Evolutionary conservation across 179 eudicot species (phyloP).

Genomic region (Camellia oleifera): DNA sequence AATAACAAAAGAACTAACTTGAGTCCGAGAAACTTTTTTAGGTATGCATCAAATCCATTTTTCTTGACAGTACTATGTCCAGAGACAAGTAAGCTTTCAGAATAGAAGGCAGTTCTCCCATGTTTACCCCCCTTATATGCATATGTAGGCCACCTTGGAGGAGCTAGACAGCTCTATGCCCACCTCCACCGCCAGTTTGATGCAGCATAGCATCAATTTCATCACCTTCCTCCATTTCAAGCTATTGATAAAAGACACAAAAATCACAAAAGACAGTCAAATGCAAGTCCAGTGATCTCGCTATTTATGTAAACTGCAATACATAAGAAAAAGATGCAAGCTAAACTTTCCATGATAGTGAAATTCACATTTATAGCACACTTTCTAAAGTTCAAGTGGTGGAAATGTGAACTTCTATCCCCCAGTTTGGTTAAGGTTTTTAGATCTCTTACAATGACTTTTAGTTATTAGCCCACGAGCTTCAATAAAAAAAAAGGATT

Average conservation of each 20-base stretch:
- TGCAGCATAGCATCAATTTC: slow-evolving; percentile 28
- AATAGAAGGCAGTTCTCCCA: background rate
- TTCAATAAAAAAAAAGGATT: background rate
- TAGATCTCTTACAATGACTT: background rate
- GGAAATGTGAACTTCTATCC: background rate
- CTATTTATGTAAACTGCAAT: background rate
- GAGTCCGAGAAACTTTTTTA: background rate
- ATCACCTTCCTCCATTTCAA: slow-evolving; percentile 27
- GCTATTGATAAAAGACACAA: background rate
- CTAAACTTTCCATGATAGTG: background rate
- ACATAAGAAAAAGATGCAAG: background rate
- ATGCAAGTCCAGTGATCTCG: background rate
- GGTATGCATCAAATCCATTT: background rate
- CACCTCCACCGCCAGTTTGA: slow-evolving; percentile 19
- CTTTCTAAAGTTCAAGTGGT: background rate
- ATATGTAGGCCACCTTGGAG: background rate
- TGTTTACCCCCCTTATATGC: background rate
- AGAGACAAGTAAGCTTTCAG: background rate
- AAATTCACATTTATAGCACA: background rate
- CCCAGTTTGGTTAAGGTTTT: background rate
- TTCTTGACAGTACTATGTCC: background rate
- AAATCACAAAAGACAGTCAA: background rate
- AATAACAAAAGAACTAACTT: background rate
- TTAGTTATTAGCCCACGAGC: background rate
- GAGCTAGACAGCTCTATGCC: background rate